Evolutionary conservation across 2,329 filamentous ascomycete genomes (phyloP), one percentile per base, ranked within the genome.

Genomic region (Aspergillus ustus): DNA sequence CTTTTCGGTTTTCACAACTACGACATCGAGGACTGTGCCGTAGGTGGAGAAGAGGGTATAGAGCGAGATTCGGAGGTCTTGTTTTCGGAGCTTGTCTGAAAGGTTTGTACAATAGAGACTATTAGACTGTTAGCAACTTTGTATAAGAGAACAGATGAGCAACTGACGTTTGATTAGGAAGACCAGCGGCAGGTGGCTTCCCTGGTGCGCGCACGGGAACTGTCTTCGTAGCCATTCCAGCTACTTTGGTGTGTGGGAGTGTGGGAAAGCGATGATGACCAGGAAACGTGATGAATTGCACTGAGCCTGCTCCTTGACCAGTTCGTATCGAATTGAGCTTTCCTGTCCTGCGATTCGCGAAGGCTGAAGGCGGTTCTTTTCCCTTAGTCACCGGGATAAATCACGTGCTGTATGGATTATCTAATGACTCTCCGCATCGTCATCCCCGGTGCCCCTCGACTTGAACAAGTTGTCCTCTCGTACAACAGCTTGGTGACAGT

Each of bases 21-120:
- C 91, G 20, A 99, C 87, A 75, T 99, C 95, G 61, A 99, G 86
- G 17, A 99, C 91, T 0, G 92, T 88, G 45, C 95, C 95, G 75
- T 97, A 96, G 15, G 93, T 96, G 11, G 93, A 92, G 77, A 98
- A 98, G 13, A 98, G 85, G 77, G 93, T 91, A 80, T 99, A 99
- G 31, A 99, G 85, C 5, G 90, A 90, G 50, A 92, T 90, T 71
- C 93, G 89, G 46, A 99, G 81, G 75, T 98, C 93, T 63, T 87
- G 83, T 77, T 98, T 99, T 72, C 91, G 91, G 65, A 98, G 87
- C 81, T 97, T 97, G 64, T 93, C 87, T 22, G 92, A 92, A 2
- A 99, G 85, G 72, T 97, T 97, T 56, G 88, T 91, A 70, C 96
- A 85, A 75, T 98, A 99, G 66, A 99, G 86, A 9, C 92, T 96